Conservation (phyloP, 768 basidiomycete genomes). For the Termitomyces sp. region DNA sequence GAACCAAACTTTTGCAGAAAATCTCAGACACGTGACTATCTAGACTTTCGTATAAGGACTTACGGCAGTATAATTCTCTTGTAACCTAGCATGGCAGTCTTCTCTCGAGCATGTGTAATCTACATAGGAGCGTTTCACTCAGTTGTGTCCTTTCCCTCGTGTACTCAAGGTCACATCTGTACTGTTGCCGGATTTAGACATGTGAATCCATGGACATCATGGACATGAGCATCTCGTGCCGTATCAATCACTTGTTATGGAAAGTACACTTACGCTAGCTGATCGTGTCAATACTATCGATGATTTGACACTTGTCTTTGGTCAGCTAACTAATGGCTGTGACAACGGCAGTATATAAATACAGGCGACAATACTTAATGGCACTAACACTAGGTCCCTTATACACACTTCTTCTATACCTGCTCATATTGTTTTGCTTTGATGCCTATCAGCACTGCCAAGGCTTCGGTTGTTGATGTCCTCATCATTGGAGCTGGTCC, state of each 20-base stretch:
- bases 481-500: constrained; percentile 59
- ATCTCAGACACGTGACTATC: not conserved
- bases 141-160: constrained; percentile 6
- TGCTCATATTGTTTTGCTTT: not conserved
- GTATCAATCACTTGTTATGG: constrained; percentile 1
- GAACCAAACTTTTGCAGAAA: no score
- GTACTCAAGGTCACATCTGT: constrained; percentile 6
- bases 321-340: not conserved
- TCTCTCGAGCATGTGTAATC: constrained; percentile 5
- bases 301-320: not conserved
- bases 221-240: constrained; percentile 1
- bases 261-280: not conserved
- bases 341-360: not conserved
- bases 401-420: not conserved
- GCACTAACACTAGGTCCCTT: not conserved
- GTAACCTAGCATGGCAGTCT: not conserved
- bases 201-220: not conserved
- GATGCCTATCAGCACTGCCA: constrained; percentile 20
- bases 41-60: not conserved
- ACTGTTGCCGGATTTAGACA: not conserved
- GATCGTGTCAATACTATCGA: not conserved
- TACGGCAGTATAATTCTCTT: not conserved
- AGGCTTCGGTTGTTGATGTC: constrained; percentile 46
- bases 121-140: not conserved
- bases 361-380: not conserved